Conservation (phyloP, 2,329 filamentous ascomycete species). For the Geoglossum cookeanum region DNA sequence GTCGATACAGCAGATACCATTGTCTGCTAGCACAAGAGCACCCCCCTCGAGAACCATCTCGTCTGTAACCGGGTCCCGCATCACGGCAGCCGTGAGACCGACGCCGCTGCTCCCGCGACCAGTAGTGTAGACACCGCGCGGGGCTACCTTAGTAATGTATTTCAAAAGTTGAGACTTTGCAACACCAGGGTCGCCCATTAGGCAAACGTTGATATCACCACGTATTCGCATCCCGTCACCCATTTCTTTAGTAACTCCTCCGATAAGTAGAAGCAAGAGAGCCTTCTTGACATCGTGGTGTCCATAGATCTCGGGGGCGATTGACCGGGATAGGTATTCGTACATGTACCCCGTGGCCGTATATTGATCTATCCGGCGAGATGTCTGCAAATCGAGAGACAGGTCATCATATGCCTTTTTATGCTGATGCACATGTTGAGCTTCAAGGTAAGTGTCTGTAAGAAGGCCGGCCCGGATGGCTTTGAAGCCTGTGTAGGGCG, state of each 20-base stretch:
- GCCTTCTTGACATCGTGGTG: conserved; percentile 97
- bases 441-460: conserved; percentile 92
- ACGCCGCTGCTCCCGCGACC: conserved; percentile 67
- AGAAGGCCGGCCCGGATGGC: conserved; percentile 91
- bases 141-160: conserved; percentile 96
- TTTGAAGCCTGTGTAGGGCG: conserved; percentile 96
- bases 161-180: conserved; percentile 97
- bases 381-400: conserved; percentile 58
- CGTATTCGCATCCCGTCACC: conserved; percentile 97
- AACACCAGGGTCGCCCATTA: conserved; percentile 99
- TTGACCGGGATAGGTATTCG: conserved; percentile 86
- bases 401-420: conserved; percentile 97
- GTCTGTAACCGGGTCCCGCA: conserved; percentile 67
- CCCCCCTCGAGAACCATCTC: conserved; percentile 73
- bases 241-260: conserved; percentile 90
- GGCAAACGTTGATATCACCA: conserved; percentile 94
- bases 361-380: conserved; percentile 70
- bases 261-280: conserved; percentile 81
- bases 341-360: conserved; percentile 80
- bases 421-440: conserved; percentile 83
- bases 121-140: conserved; percentile 72
- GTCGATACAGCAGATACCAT: conserved; percentile 72
- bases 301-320: conserved; percentile 92
- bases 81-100: conserved; percentile 64
- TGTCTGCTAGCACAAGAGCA: conserved; percentile 61